Percentiles rank a stretch among this genome's conserved stretches.
Conservation (phyloP, 306 rosid genomes). For the Prinsepia uniflora region DNA sequence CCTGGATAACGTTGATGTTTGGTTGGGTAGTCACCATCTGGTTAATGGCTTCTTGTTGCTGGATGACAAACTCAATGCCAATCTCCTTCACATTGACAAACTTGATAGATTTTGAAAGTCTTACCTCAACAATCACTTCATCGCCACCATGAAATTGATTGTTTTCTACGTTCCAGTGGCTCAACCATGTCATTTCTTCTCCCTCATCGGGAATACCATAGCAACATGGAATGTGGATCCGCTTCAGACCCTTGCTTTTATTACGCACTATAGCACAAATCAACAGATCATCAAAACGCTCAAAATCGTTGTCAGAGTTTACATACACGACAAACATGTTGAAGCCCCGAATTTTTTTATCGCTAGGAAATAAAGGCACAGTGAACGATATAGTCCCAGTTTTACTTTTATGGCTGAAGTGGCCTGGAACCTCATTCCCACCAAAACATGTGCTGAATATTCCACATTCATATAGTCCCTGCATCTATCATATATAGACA, state of each 20-base stretch:
- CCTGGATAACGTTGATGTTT: too few species aligned
- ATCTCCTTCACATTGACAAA: neutral
- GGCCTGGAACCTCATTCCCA: neutral
- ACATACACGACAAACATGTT: neutral
- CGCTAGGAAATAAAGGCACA: neutral
- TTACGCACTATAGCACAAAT: accelerated
- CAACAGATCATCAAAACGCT: accelerated
- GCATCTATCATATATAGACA: too few species aligned
- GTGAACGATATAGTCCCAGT: neutral
- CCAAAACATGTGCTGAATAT: constrained; percentile 3
- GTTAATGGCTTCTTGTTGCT: too few species aligned
- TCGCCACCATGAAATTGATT: neutral
- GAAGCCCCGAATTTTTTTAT: neutral
- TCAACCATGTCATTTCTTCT: constrained; percentile 15
- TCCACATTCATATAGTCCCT: neutral
- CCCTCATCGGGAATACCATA: neutral
- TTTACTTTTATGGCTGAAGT: neutral
- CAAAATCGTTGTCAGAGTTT: neutral
- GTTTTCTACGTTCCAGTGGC: neutral
- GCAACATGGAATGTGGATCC: neutral
- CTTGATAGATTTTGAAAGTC: accelerated
- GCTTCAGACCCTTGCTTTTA: constrained; percentile 3
- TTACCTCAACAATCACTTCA: neutral
- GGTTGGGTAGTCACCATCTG: too few species aligned
- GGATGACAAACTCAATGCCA: neutral